Percentiles rank a stretch among this genome's conserved stretches.
These are phyloP conservation scores for Laguncularia racemosa DNA, from an alignment of 345 rosid genomes.

Conservation along the genomic window DNA sequence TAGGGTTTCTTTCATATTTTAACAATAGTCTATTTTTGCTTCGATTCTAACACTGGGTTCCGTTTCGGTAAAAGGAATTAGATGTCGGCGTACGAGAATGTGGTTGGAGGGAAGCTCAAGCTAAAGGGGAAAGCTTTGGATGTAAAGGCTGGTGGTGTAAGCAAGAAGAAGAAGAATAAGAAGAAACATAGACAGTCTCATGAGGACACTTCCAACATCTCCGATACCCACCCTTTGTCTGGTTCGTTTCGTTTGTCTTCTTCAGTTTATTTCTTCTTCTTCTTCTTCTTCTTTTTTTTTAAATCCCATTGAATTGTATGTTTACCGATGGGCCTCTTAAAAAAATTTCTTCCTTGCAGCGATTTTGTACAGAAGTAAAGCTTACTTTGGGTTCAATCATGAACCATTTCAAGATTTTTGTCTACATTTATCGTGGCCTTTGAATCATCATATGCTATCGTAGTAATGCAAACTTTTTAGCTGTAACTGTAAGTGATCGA, in stretches of 20 bases:
- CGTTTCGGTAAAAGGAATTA: not conserved
- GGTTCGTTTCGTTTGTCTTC: no score
- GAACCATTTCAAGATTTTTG: no score
- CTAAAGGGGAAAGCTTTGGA: conserved; percentile 93
- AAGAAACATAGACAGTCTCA: conserved; percentile 27
- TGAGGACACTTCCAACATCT: conserved; percentile 29
- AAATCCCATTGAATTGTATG: not conserved
- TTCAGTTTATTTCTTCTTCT: no score
- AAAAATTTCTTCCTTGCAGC: not conserved
- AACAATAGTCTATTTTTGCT: no score
- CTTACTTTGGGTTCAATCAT: no score
- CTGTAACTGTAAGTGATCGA: no score
- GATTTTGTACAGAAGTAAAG: not conserved
- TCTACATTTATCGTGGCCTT: no score
- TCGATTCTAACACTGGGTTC: no score
- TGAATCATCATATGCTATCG: no score
- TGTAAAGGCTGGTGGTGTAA: conserved; percentile 79
- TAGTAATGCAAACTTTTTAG: no score
- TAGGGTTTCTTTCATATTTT: no score
- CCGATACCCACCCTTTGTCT: conserved; percentile 36
- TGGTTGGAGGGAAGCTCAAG: conserved; percentile 83
- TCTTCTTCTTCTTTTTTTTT: not conserved
- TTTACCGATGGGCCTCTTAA: no score
- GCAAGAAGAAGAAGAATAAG: conserved; percentile 75
- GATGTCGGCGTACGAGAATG: conserved; percentile 73